Conservation (phyloP, 163 green algal genomes). For the Scenedesmus sp. region DNA sequence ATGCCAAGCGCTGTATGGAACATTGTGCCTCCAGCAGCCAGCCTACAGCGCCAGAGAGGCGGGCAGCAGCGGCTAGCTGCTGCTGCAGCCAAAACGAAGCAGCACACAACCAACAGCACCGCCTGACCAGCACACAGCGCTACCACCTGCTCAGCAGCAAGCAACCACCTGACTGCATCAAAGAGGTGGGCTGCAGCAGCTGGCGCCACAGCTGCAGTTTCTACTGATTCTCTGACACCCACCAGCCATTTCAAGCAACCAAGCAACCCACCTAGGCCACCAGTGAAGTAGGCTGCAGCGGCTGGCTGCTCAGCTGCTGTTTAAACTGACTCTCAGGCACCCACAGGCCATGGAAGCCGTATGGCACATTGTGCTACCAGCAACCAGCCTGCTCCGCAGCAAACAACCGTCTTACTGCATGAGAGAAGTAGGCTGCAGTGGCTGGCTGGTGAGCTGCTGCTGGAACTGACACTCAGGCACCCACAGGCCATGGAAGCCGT, state of each 20-base stretch:
- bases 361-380: constrained; percentile 54
- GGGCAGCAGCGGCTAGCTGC: too few species aligned
- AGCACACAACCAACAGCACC: too few species aligned
- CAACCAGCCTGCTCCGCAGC: not conserved
- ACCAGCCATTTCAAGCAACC: not conserved
- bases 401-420: not conserved
- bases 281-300: not conserved
- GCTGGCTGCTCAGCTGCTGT: not conserved
- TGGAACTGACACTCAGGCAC: constrained; percentile 42
- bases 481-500: constrained; percentile 66
- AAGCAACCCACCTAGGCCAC: not conserved
- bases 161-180: too few species aligned
- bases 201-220: not conserved
- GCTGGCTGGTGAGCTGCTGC: constrained; percentile 31
- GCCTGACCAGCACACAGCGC: too few species aligned
- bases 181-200: too few species aligned
- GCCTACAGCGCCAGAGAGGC: too few species aligned
- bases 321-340: not conserved
- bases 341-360: constrained; percentile 52
- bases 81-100: too few species aligned
- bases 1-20: too few species aligned
- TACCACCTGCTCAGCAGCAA: too few species aligned
- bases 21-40: too few species aligned
- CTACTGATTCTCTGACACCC: not conserved
- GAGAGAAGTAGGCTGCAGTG: not conserved